Base-by-base conservation (phyloP, 352 stramenopile genomes). In the Pythium sukuiense region DNA sequence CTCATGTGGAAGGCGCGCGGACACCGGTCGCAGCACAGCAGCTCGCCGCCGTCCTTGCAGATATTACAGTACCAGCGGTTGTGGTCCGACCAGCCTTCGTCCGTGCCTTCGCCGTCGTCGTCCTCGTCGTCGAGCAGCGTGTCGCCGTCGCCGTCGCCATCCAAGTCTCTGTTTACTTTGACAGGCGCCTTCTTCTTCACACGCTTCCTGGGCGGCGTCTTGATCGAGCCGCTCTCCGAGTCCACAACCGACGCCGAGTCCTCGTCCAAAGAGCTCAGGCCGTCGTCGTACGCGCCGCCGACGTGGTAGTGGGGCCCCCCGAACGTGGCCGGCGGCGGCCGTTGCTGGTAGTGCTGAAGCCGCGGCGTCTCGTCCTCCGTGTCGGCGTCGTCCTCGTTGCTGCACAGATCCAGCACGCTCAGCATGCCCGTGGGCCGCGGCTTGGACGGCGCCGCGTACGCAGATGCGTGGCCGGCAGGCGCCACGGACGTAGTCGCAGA, bases 1-100 rank as follows among this genome's bases (percentile, higher is more conserved):
- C 73, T 90, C 85, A 93, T 93, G 71, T 99, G 96, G 81, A 97
- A 99, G 18, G 92, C 84, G 58, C 93, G 71, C 14, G 94, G 94
- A 69, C 96, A 99, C 18, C 86, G 87, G 57, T 96, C 90, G 66
- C 96, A 99, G 61, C 87, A 97, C 29, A 97, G 71, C 50, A 98
- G 57, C 62, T 97, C 87, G 37, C 92, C 92, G 49, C 83, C 83
- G 37, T 93, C 88, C 56, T 96, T 96, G 77, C 87, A 96, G 35
- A 96, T 93, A 67, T 96, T 96, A 73, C 87, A 96, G 71, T 96
- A 96, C 85, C 85, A 94, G 26, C 85, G 85, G 69, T 96, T 96
- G 67, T 96, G 85, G 65, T 96, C 87, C 1, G 83, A 76, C 85
- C 85, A 94, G 49, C 79, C 82, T 39, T 94, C 85, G 61, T 91